Evolutionary conservation across 2,329 filamentous ascomycete genomes (phyloP), one percentile per base, ranked within the genome.

Genomic region (Plectosphaerella sp.): DNA sequence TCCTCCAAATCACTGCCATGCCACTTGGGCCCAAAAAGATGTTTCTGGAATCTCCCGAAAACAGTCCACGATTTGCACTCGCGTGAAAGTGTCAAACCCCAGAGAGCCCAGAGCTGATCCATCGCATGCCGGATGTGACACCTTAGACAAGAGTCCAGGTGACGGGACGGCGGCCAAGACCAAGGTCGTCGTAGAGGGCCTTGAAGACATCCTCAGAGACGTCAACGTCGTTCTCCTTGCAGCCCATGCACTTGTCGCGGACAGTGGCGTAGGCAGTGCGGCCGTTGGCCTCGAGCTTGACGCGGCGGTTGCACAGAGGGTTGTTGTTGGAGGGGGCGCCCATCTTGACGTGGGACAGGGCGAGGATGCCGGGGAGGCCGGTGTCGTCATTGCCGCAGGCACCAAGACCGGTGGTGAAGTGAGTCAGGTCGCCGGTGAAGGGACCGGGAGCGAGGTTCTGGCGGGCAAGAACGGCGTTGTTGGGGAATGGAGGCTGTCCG

Each of bases 121-220:
- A 33, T 33, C 11, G 28, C 28, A 33, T 33, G 28, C 28, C 28
- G 28, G n/a, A 46, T 3, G 43, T 25, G 24, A 36, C 4, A n/a
- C 8, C 18, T 49, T 25, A 49, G 43, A 49, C 25, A 12, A 80
- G 78, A 51, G 61, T 74, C 78, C 79, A 83, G 25, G 62, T 60
- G 47, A 73, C 67, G 3, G 59, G 48, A 28, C 43, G 52, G 8
- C 54, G 49, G 14, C 55, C 54, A 2, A 28, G 22, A 7, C 45
- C 49, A 16, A 54, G 52, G 35, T 47, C 37, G 6, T 49, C 53
- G 35, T 49, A 33, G 2, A 56, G 48, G 3, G 7, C 20, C 9
- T 18, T 45, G 36, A 57, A 57, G 6, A 56, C 36, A 3, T 48
- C 37, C 18, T 50, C 49, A 20, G 47, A 54, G 28, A 54, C 54